These are phyloP conservation scores for Globisporangium orthogonon DNA, from an alignment of 352 stramenopile species.

Conservation along the genomic window DNA sequence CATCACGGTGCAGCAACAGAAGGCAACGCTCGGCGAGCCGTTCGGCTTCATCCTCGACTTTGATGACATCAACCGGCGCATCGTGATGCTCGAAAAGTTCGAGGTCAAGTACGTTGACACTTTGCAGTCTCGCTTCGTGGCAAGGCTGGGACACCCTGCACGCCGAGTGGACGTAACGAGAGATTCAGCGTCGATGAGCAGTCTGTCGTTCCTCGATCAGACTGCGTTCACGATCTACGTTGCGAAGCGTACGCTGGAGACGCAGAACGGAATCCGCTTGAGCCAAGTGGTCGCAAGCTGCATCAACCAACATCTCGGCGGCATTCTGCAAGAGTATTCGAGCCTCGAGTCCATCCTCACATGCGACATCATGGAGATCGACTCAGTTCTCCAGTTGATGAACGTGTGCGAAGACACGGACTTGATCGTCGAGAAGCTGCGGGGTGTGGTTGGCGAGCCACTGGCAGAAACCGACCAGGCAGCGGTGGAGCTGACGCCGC, in stretches of 20 bases:
- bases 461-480: constrained; percentile 39
- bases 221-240: constrained; percentile 40
- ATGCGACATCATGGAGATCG: constrained; percentile 44
- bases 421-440: constrained; percentile 62
- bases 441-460: constrained; percentile 45
- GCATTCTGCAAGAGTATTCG: constrained; percentile 53
- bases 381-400: constrained; percentile 40
- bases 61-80: constrained; percentile 52
- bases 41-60: constrained; percentile 49
- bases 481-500: constrained; percentile 48
- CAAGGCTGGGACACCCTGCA: constrained; percentile 37
- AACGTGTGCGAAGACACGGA: constrained; percentile 57
- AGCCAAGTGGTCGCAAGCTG: constrained; percentile 54
- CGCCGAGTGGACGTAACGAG: constrained; percentile 63
- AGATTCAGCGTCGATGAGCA: constrained; percentile 25
- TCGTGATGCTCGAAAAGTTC: constrained; percentile 38
- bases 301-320: constrained; percentile 65
- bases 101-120: constrained; percentile 43
- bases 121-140: constrained; percentile 58
- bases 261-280: constrained; percentile 27
- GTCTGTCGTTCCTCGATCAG: constrained; percentile 58
- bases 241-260: constrained; percentile 29
- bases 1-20: constrained; percentile 63
- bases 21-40: constrained; percentile 31
- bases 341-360: constrained; percentile 60